Evolutionary conservation across 768 basidiomycete species (phyloP).

Genomic region (Ramaria rubella): DNA sequence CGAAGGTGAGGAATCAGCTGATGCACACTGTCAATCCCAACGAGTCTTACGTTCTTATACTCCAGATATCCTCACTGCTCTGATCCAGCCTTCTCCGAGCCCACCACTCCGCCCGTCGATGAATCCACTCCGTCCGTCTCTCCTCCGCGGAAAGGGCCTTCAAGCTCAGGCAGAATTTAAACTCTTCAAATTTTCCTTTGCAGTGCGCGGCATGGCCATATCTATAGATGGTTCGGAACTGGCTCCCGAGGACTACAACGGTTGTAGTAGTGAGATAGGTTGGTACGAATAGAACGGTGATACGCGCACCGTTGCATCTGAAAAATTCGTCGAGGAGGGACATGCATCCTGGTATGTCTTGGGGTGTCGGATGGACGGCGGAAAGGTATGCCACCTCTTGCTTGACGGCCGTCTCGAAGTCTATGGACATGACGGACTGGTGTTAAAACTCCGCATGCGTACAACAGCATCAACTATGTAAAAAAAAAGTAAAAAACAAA

Average conservation of each 20-base stretch:
- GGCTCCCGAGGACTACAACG: slow-evolving; percentile 61
- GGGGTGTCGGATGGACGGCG: slow-evolving; percentile 61
- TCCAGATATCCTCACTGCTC: slow-evolving; percentile 96
- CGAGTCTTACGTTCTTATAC: slow-evolving; percentile 63
- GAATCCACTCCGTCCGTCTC: slow-evolving; percentile 78
- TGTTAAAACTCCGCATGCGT: too few relatives aligned
- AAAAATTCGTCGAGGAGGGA: slow-evolving; percentile 67
- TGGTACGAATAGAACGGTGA: background rate
- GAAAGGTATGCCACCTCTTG: slow-evolving; percentile 66
- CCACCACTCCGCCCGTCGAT: slow-evolving; percentile 91
- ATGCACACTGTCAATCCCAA: background rate
- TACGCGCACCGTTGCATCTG: slow-evolving; percentile 54
- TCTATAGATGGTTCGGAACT: slow-evolving; percentile 82
- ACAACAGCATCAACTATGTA: too few relatives aligned
- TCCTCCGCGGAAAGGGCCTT: slow-evolving; percentile 74
- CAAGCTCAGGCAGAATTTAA: slow-evolving; percentile 89
- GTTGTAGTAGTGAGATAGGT: background rate
- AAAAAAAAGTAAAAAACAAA: too few relatives aligned
- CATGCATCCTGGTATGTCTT: slow-evolving; percentile 80
- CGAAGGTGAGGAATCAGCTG: background rate
- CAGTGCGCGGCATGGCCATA: slow-evolving; percentile 72
- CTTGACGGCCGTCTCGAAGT: slow-evolving; percentile 50
- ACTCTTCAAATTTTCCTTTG: slow-evolving; percentile 74
- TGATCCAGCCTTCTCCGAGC: slow-evolving; percentile 63
- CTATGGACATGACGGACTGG: slow-evolving; percentile 20